Base-by-base conservation (phyloP, 345 rosid genomes). In the Pistacia atlantica region DNA sequence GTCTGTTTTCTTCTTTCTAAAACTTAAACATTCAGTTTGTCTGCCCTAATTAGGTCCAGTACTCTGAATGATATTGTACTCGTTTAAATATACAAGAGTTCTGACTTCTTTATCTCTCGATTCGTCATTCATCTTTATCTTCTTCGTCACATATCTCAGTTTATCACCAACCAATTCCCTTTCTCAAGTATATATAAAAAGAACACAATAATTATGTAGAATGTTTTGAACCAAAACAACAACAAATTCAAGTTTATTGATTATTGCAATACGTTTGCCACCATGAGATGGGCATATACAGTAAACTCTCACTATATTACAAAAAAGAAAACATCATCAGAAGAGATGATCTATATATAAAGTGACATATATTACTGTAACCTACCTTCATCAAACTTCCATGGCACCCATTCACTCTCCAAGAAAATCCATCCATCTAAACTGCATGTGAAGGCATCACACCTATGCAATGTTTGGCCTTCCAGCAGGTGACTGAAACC, bases 331-430 rank as follows among this genome's bases (percentile, higher is more conserved):
- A 35, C 61, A 46, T 42, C 49, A 38, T 61, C 51, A 57, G 59
- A 31, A 57, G 59, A 31, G 67, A 48, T 1, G 8, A 70, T 22
- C 35, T 61, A 12, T 54, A 66, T 11, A 20, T 14, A 7, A 42
- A 1, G 20, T 13, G 12, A 62, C 42, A 74, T 28, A 38, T n/a
- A 3, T 20, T 54, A 17, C 37, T 37, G 8, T 38, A 33, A 52
- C 58, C 71, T 55, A 49, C 65, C 78, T 80, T 68, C 80, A 54
- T 71, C 59, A 64, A 63, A 76, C 79, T 25, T 31, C 71, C 46
- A 74, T 2, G 55, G 49, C 11, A 57, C 17, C 35, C 49, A 12
- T 46, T 60, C 65, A 60, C 18, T 12, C 16, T 31, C 0, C 3
- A 1, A 38, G 20, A 66, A 61, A 59, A 38, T 56, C 11, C 55